Percentiles rank a stretch among this genome's conserved stretches.
These are phyloP conservation scores for Chlorencoelia australis DNA, from an alignment of 2,329 filamentous ascomycete species.

Conservation along the genomic window DNA sequence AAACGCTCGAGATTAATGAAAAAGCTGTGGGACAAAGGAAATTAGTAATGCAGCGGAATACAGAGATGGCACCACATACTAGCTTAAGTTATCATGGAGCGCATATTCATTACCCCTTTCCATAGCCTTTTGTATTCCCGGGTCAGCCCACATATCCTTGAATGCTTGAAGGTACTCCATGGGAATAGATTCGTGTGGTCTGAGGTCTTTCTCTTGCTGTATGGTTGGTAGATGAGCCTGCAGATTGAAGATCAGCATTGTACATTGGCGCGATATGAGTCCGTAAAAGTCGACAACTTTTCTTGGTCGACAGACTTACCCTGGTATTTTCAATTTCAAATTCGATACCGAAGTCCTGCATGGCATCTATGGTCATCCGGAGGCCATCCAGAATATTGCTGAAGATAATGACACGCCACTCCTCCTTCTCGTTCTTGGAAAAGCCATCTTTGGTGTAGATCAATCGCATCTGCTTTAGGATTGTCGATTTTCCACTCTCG, in stretches of 20 bases:
- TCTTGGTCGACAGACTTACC: constrained; percentile 39
- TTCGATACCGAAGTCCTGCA: constrained; percentile 71
- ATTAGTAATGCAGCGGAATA: constrained; percentile 8
- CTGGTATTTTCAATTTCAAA: constrained; percentile 74
- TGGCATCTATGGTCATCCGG: constrained; percentile 80
- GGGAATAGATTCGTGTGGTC: constrained; percentile 71
- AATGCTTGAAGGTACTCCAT: constrained; percentile 70
- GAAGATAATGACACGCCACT: constrained; percentile 93
- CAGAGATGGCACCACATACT: constrained; percentile 49
- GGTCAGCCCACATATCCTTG: constrained; percentile 74
- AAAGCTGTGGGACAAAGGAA: constrained; percentile 49
- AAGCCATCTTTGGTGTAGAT: constrained; percentile 85
- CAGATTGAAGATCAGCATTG: constrained; percentile 5
- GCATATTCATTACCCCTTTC: constrained; percentile 93
- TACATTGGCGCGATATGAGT: background rate
- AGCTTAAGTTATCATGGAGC: constrained; percentile 87
- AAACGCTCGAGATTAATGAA: constrained; percentile 69
- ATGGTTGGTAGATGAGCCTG: constrained; percentile 73
- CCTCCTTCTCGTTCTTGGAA: constrained; percentile 76
- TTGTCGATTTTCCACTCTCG: constrained; percentile 92
- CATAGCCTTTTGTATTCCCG: constrained; percentile 78
- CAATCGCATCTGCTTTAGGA: constrained; percentile 98
- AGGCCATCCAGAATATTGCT: constrained; percentile 90
- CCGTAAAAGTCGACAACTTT: background rate
- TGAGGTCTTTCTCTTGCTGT: constrained; percentile 71